Base-by-base conservation (phyloP, 2,329 filamentous ascomycete genomes). In the Lecanicillium sp. region DNA sequence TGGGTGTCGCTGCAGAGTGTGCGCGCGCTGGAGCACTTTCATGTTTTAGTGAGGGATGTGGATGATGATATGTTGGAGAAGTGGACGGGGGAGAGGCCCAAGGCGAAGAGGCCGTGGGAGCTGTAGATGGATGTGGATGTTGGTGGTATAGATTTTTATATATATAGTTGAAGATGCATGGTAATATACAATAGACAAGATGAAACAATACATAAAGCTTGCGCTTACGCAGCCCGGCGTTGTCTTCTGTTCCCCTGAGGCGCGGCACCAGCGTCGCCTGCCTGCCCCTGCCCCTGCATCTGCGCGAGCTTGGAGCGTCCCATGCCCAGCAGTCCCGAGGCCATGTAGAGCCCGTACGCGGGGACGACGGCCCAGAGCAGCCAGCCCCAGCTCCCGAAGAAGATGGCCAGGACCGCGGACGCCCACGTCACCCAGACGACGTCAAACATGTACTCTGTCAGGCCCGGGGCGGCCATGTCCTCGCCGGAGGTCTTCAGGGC, bases 391-490 rank as follows among this genome's bases (percentile, higher is more conserved):
- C 96, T 90, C 4, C 93, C 93, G 40, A 91, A 78, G 23, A 95
- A 54, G 14, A 85, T 77, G 12, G 84, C 90, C n/a, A 85, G 66
- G 8, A 84, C 67, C 33, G 88, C 72, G 46, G 83, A 86, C 10
- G 80, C 83, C 84, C 90, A 96, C 0, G 90, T 96, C 71, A 95
- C 89, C 79, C 95, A 97, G 45, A 95, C 73, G 42, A 95, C 80
- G 69, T 98, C 93, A 78, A 95, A 98, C 86, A 97, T 88, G 73
- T 94, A 97, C 69, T 96, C 93, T 10, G 91, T 97, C 72, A 98
- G 70, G 4, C 93, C 93, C 27, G 84, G 78, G 9, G 89, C 87
- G 45, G 86, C 82, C 44, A 98, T 79, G 65, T 98, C 93, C 64
- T 97, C 90, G 36, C 93, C 91, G 1, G 87, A 74, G 26, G 77